Evolutionary conservation across 768 basidiomycete genomes (phyloP), one percentile per base, ranked within the genome.

Genomic region (Tephrocybe sp.): DNA sequence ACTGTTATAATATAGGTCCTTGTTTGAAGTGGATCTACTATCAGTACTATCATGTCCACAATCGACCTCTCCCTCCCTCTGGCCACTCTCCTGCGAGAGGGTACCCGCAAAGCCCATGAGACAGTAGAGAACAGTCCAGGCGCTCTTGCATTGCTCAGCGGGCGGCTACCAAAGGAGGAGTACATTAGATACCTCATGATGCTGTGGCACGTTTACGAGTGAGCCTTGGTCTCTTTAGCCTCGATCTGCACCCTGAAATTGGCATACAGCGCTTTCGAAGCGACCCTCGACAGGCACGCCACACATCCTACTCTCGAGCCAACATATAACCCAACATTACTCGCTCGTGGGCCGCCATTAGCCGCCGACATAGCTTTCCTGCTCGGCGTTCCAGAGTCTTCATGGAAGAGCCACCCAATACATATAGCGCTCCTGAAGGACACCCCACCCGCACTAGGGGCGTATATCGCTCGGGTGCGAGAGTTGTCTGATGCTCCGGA

Each of bases 161-260:
- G 87, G 9, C 71, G 76, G 49, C 73, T 89, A 28, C 69, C 73
- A 45, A 75, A 76, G 62, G 74, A 79, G 35, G 86, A 88, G 61
- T 91, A 91, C 63, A 67, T 83, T 13, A 75, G 78, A 40, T 87
- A 82, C 66, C 73, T 89, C 36, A 83, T 89, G 73, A 82, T 87
- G 73, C 78, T 92, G 19, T 90, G 86, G 82, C 78, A 88, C 57
- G 69, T 92, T 22, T 93, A 92, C 69, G 71, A 80, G 88, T 91
- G 57, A 66, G 83, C 69, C n/a, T 25, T 9, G 8, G n/a, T 46
- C 31, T 2, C 34, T 3, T 36, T 53, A 9, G 22, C 9, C 12
- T 25, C 31, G 2, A 2, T 18, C 15, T 21, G 28, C 19, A 25
- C 18, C 46, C 27, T 19, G 38, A 44, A 35, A 19, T 31, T 19